Evolutionary conservation across 192 early-diverging fungal genomes (phyloP), one percentile per base, ranked within the genome.

Genomic region (Chytriomyces hyalinus): DNA sequence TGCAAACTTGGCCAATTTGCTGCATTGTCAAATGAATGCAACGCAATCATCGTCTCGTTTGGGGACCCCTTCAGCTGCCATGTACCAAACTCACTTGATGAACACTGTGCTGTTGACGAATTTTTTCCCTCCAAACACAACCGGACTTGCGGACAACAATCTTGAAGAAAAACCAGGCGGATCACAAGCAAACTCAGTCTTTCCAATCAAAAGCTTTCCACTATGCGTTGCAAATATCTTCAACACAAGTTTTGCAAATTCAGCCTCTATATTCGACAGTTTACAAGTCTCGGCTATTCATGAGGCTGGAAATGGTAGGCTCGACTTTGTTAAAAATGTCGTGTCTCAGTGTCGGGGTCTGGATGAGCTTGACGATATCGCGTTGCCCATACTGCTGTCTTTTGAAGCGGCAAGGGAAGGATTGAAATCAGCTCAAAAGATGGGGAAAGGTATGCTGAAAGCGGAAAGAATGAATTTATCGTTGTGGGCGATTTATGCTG

Each of bases 401-500:
- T 61, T 84, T 53, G 83, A 84, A 49, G 53, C 64, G 5, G 8
- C 66, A 17, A 43, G 36, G 26, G 70, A 43, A 9, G 26, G 72
- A 17, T 9, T 73, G 6, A 73, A 73, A 48, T 57, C 72, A 15
- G 82, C 82, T 5, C 49, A 80, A 28, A 83, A 84, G 67, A 15
- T 62, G 5, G 83, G 77, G 49, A 87, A 87, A 45, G 10, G 3
- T 4, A 46, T 83, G n/a, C 60, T 87, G 75, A 84, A 84, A 61
- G 76, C 28, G 1, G 76, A 84, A 49, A 63, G 80, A 15, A 78
- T 76, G 80, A 84, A 87, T 75, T 64, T 87, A 45, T 15, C 47
- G 5, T 62, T 87, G 11, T 87, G 85, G 85, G 68, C 71, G 24
- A 57, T 71, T 9, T 87, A 84, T 77, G 83, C 83, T 5, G 63